Base-by-base conservation (phyloP, 164 flowering plant genomes). In the Stephania cephalantha region DNA sequence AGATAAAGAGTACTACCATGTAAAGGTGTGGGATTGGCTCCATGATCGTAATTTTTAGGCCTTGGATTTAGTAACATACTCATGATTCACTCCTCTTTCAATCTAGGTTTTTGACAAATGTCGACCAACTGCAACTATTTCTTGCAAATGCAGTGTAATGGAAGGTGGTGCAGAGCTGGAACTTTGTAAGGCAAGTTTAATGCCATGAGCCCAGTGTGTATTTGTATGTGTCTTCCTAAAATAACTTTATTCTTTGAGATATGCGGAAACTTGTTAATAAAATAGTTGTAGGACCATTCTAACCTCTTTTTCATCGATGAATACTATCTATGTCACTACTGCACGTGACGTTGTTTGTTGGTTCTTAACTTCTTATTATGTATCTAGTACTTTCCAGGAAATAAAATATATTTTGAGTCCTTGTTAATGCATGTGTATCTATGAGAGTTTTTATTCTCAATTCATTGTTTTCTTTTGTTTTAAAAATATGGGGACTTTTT, bases 91-190 rank as follows among this genome's bases (percentile, higher is more conserved):
- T 50, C 52, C 48, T 70, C 18, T 0, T 78, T 52, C 72, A 61
- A 7, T 80, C 48, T 69, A 88, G 94, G 73, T 90, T 17, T 71
- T 83, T 76, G 90, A 90, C 80, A 76, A 73, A 44, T 64, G 20
- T 18, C 72, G 71, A n/a, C 86, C 88, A 30, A 76, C 75, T 77
- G 69, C 82, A 71, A 84, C 82, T 30, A 58, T 88, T 69, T 77
- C 87, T n/a, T 88, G 94, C 84, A 89, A 85, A 83, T 90, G 94
- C 74, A 75, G 44, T 22, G 73, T 79, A 50, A 66, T 17, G 4
- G 68, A 72, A 44, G 82, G 74, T 70, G 81, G 71, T n/a, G 74
- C 80, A 35, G 81, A 75, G 46, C 87, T 89, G 65, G 75, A 83
- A 78, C 82, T 86, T 8, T 78, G 81, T 63, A 89, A 86, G 94